Conservation (phyloP, 805 yeast genomes). For the Metschnikowia cerradonensis region DNA sequence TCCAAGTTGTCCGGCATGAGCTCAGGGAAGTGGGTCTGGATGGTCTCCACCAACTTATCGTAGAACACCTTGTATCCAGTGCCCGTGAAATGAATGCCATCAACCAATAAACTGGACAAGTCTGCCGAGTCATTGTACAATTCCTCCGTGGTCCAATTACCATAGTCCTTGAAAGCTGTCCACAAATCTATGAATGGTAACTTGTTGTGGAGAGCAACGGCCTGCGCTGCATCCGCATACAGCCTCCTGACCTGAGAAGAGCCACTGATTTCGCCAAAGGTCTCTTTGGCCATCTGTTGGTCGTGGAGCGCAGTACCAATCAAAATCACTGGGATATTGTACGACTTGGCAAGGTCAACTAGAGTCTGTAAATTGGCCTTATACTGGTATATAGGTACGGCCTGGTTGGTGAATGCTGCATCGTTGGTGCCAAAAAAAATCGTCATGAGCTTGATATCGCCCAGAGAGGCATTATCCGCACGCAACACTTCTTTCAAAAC, state of each 20-base stretch:
- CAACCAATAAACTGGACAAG: constrained; percentile 25
- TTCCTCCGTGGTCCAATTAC: constrained; percentile 35
- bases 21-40: constrained; percentile 46
- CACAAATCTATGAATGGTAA: constrained; percentile 61
- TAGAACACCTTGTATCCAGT: constrained; percentile 49
- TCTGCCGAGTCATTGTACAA: constrained; percentile 23
- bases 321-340: constrained; percentile 50
- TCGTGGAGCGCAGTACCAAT: constrained; percentile 64
- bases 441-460: constrained; percentile 42
- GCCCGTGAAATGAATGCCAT: constrained; percentile 61
- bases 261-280: constrained; percentile 6
- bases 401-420: constrained; percentile 28
- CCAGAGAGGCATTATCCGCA: constrained; percentile 26
- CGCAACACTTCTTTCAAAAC: constrained; percentile 43
- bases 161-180: constrained; percentile 33
- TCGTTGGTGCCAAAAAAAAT: constrained; percentile 85
- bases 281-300: constrained; percentile 11
- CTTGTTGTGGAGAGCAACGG: constrained; percentile 41
- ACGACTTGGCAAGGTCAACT: constrained; percentile 34
- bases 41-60: constrained; percentile 38
- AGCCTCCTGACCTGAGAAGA: constrained; percentile 10
- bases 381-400: constrained; percentile 51
- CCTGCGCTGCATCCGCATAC: constrained; percentile 50
- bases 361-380: constrained; percentile 44
- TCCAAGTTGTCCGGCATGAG: constrained; percentile 39